Evolutionary conservation across 2,329 filamentous ascomycete species (phyloP), one percentile per base, ranked within the genome.

Genomic region (Colletotrichum sojae): DNA sequence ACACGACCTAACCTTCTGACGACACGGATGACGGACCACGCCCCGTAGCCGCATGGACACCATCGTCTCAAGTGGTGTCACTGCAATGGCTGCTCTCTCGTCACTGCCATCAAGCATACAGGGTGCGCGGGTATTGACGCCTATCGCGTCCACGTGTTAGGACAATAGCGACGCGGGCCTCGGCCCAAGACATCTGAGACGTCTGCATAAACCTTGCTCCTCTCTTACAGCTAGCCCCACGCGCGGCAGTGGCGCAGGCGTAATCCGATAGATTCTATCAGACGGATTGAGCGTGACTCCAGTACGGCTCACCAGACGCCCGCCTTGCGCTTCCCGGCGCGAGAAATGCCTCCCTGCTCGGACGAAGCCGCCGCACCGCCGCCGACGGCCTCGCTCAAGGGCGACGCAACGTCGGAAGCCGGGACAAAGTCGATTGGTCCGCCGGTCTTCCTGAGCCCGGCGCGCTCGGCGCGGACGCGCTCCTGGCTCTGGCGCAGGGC

Each of bases 361-460:
- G 73, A 61, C 27, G 65, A 58, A 73, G 40, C 62, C 74, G 20
- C 74, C 31, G 52, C 20, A 8, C 5, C 40, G 16, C 40, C 40
- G 15, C 2, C 40, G 15, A 45, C 62, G 15, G 43, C 45, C 13
- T 62, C 59, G 59, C 31, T 62, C 5, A 36, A 22, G 64, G 63
- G 51, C 13, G 55, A 52, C 15, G 31, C 45, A 39, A 60, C 45
- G 5, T 57, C 56, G 3, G 36, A 63, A 25, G 70, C 73, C 8
- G 81, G 63, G 18, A 88, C 86, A 78, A 90, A 90, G 16, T 87
- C 85, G 1, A 89, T 78, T 1, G 80, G 76, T 25, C 73, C 79
- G 0, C 85, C 85, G n/a, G 74, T 75, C 2, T 73, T 75, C 71
- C 83, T 81, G 18, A 84, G 77, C 18, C 82, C 79, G 46, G 85